Percentiles rank a stretch among this genome's conserved stretches.
Evolutionary conservation across 495 filamentous ascomycete species (phyloP).

Genomic region (Aspergillus asperescens): DNA sequence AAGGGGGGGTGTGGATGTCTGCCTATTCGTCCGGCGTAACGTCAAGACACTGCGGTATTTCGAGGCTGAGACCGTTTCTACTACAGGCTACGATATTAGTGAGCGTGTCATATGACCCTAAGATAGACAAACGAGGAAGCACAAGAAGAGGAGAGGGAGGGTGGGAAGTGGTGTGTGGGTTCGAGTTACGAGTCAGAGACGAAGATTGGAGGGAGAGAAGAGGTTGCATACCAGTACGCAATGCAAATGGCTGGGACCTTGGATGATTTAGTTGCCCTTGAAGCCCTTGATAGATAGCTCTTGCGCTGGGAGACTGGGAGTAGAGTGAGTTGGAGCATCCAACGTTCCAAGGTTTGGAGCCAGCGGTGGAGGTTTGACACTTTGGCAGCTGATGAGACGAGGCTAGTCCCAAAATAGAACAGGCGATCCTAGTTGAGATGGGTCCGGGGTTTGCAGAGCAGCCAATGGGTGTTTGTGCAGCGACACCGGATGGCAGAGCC

Average conservation of each 20-base stretch:
- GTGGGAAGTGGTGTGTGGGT: conserved; percentile 8
- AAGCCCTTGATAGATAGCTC: conserved; percentile 3
- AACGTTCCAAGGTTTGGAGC: conserved; percentile 8
- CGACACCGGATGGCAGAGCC: neutral
- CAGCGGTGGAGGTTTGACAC: conserved; percentile 1
- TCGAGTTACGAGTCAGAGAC: conserved; percentile 1
- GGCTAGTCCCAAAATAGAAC: conserved; percentile 19
- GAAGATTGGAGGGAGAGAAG: neutral
- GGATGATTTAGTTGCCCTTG: neutral
- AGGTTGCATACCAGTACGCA: conserved; percentile 17
- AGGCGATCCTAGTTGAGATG: neutral
- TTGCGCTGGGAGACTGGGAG: neutral
- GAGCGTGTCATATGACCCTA: conserved; percentile 21
- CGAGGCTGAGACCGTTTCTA: conserved; percentile 14
- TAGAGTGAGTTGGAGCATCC: conserved; percentile 2
- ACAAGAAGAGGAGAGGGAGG: conserved; percentile 4
- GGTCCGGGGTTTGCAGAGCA: neutral
- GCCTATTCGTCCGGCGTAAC: conserved; percentile 15
- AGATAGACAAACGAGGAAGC: neutral
- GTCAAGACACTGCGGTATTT: conserved; percentile 11
- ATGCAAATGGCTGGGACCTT: neutral
- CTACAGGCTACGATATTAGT: conserved; percentile 20
- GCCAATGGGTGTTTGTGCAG: conserved; percentile 13
- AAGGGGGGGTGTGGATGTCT: conserved; percentile 5
- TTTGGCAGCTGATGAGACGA: conserved; percentile 13